Evolutionary conservation across 1,284 basidiomycete genomes (phyloP), one percentile per base, ranked within the genome.

Genomic region (Cerioporus squamosus): DNA sequence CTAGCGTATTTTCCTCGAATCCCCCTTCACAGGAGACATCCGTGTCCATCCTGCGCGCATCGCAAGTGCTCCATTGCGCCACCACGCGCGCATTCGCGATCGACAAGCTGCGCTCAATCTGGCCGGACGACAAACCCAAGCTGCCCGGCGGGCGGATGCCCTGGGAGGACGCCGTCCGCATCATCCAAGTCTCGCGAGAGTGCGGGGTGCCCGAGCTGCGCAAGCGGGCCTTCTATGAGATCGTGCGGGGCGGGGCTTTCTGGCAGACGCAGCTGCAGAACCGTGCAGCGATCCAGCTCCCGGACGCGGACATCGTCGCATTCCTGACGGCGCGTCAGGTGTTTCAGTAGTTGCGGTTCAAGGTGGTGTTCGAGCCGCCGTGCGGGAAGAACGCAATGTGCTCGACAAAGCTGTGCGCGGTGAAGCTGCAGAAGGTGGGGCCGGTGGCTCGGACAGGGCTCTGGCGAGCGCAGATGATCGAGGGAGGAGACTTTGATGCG

Each of bases 151-250:
- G 43, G 38, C 2, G 57, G 54, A n/a, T n/a, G n/a, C n/a, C n/a
- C 24, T 52, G 68, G 66, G 31, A 70, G 70, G 14, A 61, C 47
- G 45, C 62, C 20, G 64, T 44, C 12, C 8, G 26, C 10, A 33
- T 55, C 18, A 29, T 49, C 29, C 26, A 2, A 7, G n/a, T 75
- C n/a, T 71, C 72, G 20, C 66, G 66, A 23, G 33, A 59, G 15
- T 74, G 65, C 55, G 61, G 63, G 3, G 50, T 74, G n/a, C 68
- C 66, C n/a, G 48, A 59, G 26, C 66, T 78, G 17, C 63, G 72
- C 23, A 76, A 77, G 56, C 66, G 68, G 43, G 73, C 75, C 12
- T 70, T 71, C 46, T 79, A 77, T 60, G 76, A 77, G 58, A 63
- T 77, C 17, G 55, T 73, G 3, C 64, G 74, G 20, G 64, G 63